These are phyloP conservation scores for Phytopythium oedochilum DNA, from an alignment of 352 stramenopile species.

Conservation along the genomic window DNA sequence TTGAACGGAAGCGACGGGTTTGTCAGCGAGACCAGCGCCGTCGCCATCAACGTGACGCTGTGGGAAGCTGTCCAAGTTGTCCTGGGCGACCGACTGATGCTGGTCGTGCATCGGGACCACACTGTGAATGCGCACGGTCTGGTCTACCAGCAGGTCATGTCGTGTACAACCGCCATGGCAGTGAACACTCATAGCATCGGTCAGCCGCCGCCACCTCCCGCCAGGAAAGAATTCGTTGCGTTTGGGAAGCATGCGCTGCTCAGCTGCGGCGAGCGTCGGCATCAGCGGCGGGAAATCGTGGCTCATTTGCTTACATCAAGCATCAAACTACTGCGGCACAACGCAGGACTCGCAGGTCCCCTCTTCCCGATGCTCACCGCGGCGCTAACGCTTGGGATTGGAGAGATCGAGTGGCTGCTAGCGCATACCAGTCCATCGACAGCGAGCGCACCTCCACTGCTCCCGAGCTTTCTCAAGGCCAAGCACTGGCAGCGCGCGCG, in stretches of 20 bases:
- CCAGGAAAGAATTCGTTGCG: conserved; percentile 38
- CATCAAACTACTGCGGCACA: conserved; percentile 33
- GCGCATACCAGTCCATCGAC: conserved; percentile 15
- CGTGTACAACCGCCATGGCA: conserved; percentile 11
- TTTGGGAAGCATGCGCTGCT: conserved; percentile 47
- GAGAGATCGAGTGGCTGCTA: conserved; percentile 55
- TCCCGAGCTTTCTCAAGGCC: conserved; percentile 37
- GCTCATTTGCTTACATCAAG: conserved; percentile 30
- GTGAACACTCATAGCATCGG: not conserved
- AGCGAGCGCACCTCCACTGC: conserved; percentile 15
- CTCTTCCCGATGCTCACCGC: conserved; percentile 44
- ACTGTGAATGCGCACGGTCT: conserved; percentile 50
- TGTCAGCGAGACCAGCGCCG: conserved; percentile 3
- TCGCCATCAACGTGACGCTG: conserved; percentile 17
- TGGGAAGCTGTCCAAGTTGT: conserved; percentile 60
- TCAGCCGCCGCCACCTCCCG: conserved; percentile 5
- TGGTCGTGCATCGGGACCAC: conserved; percentile 35
- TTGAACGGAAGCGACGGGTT: not conserved
- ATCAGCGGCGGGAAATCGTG: conserved; percentile 32
- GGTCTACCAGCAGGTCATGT: conserved; percentile 50
- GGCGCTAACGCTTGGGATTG: conserved; percentile 21
- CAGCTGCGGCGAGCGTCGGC: conserved; percentile 25
- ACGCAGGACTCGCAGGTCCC: conserved; percentile 29
- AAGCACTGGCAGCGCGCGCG: conserved; percentile 42
- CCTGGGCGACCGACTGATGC: conserved; percentile 39